Percentiles rank a stretch among this genome's conserved stretches.
Conservation (phyloP, 192 early-diverging fungal species). For the Umbelopsis isabellina region DNA sequence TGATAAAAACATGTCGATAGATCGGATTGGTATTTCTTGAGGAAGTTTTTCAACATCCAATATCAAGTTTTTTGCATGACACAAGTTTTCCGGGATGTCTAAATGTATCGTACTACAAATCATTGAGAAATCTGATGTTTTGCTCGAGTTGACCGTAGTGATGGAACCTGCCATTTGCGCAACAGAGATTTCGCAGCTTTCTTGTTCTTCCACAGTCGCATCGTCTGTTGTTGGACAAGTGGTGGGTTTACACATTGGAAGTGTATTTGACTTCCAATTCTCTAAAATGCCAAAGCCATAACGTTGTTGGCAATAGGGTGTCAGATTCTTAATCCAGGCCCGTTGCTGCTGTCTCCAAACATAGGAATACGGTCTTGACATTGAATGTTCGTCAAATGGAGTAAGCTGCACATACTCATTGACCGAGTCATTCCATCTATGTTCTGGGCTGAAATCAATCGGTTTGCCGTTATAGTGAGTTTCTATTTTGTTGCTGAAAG, state of each 20-base stretch:
- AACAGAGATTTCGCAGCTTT: no score
- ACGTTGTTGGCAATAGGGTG: neutral
- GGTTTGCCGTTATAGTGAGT: neutral
- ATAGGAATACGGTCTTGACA: constrained; percentile 11
- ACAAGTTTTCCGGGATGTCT: constrained; percentile 27
- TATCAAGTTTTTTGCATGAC: constrained; percentile 12
- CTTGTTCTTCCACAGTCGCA: neutral
- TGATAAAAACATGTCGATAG: constrained; percentile 18
- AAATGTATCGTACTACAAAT: constrained; percentile 8
- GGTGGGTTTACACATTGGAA: neutral
- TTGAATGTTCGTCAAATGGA: neutral
- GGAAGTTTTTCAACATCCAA: constrained; percentile 1
- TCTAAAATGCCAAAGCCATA: neutral
- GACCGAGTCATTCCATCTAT: neutral
- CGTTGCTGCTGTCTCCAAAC: neutral
- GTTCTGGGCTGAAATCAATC: neutral
- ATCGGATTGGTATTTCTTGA: neutral
- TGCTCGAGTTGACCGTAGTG: neutral
- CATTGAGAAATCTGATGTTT: constrained; percentile 1
- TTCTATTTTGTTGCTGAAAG: neutral
- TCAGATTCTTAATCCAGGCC: no score
- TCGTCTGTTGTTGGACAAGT: neutral
- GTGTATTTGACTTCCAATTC: neutral
- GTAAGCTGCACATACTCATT: neutral
- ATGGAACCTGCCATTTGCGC: neutral